Percentiles rank a stretch among this genome's conserved stretches.
Conservation (phyloP, 495 filamentous ascomycete genomes). For the Penicillium silybi region DNA sequence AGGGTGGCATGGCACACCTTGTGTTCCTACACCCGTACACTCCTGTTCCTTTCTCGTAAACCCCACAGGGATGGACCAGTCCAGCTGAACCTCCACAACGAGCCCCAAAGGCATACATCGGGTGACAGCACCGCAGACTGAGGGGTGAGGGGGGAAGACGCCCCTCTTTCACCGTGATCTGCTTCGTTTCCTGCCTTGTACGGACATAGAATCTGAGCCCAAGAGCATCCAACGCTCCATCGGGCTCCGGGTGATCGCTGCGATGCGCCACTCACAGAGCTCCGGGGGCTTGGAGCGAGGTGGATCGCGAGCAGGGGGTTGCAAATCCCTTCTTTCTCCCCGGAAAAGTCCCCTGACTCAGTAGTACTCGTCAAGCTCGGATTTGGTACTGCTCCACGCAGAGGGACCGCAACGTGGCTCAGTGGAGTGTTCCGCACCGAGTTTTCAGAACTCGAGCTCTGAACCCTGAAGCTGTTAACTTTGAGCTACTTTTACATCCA, state of each 20-base stretch:
- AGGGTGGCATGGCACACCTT: neutral
- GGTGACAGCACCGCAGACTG: too few species aligned
- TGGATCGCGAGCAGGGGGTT: neutral
- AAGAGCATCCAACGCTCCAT: conserved; percentile 7
- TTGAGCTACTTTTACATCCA: neutral
- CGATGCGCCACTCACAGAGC: conserved; percentile 13
- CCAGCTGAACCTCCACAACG: neutral
- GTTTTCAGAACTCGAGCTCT: neutral
- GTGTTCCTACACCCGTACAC: neutral
- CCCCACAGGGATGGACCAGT: neutral
- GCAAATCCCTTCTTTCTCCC: conserved; percentile 2
- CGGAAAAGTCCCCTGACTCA: conserved; percentile 1
- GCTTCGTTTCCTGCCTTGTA: conserved; percentile 4
- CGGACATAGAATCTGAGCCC: conserved; percentile 2
- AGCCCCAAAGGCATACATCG: too few species aligned
- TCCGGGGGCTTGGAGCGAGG: conserved; percentile 1
- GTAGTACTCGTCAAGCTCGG: neutral
- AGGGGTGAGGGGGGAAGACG: neutral
- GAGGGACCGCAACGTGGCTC: conserved; percentile 2
- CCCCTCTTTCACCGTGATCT: conserved; percentile 12
- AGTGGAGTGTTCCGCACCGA: neutral
- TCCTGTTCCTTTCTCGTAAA: neutral
- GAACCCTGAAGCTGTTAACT: neutral
- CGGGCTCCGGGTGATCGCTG: conserved; percentile 5
- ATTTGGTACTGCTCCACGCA: conserved; percentile 1